phyloP scores from a whole-genome alignment of 1,284 basidiomycete species.

The Ganoderma boninense region DNA sequence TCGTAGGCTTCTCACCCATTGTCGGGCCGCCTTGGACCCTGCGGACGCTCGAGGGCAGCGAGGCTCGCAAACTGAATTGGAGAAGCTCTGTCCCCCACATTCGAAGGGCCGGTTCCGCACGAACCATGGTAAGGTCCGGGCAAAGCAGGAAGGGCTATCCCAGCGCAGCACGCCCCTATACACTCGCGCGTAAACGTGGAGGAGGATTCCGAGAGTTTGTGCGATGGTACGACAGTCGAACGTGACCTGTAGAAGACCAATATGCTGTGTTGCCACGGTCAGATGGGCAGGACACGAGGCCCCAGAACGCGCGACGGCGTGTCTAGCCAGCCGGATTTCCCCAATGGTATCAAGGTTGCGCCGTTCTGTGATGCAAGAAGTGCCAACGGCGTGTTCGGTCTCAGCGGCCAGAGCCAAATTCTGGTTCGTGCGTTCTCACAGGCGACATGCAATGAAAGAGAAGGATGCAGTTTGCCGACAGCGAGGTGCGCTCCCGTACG shows the following conservation, averaged over 20 bases:
- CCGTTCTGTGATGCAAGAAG: conserved; percentile 23
- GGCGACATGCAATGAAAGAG: conserved; percentile 14
- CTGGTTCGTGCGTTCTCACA: conserved; percentile 18
- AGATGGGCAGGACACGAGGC: conserved; percentile 33
- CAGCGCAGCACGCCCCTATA: conserved; percentile 5
- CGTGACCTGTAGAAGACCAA: conserved; percentile 27
- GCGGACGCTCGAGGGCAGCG: conserved; percentile 10
- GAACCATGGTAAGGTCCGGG: conserved; percentile 23
- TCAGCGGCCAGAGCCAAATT: conserved; percentile 10
- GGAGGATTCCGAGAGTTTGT: conserved; percentile 22
- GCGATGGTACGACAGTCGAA: conserved; percentile 21
- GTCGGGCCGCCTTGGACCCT: conserved; percentile 22
- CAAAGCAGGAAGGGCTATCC: conserved; percentile 23
- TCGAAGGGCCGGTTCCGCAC: conserved; percentile 14
- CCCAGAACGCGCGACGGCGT: conserved; percentile 19
- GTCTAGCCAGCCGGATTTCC: conserved; percentile 23
- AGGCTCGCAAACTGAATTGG: conserved; percentile 20
- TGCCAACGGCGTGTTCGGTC: conserved; percentile 17
- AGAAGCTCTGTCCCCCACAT: conserved; percentile 5
- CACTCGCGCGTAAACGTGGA: conserved; percentile 5
- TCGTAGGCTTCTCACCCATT: conserved; percentile 21
- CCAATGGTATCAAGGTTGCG: conserved; percentile 24
- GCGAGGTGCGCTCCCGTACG: conserved; percentile 9
- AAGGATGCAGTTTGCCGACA: conserved; percentile 18
- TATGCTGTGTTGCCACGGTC: conserved; percentile 25